Percentiles rank a stretch among this genome's conserved stretches.
Evolutionary conservation across 1,139 yeast species (phyloP).

Genomic region (Debaryomyces nepalensis): DNA sequence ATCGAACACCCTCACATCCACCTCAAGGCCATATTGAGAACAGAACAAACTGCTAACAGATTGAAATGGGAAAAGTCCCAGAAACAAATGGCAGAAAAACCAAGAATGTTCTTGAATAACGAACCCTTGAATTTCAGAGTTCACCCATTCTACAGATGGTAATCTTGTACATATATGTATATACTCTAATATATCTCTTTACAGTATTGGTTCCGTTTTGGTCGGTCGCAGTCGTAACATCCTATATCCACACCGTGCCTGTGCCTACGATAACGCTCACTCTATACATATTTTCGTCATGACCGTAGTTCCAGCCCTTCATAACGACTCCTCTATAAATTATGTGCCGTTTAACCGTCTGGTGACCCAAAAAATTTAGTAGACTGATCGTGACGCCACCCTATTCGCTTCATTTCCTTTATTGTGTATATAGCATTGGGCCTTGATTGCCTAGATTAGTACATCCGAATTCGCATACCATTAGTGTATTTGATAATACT

Average conservation of each 20-base stretch:
- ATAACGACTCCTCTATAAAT: constrained; percentile 1
- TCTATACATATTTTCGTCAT: background rate
- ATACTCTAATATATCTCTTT: constrained; percentile 4
- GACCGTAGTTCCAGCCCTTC: background rate
- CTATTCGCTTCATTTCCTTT: background rate
- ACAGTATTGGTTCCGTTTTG: no score
- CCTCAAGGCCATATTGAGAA: constrained; percentile 75
- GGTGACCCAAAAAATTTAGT: background rate
- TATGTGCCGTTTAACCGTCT: background rate
- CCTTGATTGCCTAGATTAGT: constrained; percentile 8
- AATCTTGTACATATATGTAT: constrained; percentile 20
- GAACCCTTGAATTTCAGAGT: constrained; percentile 53
- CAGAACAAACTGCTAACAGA: constrained; percentile 64
- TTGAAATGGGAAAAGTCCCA: constrained; percentile 60
- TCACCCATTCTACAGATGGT: constrained; percentile 51
- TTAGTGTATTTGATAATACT: constrained; percentile 10
- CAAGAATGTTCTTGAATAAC: constrained; percentile 49
- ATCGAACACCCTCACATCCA: constrained; percentile 79
- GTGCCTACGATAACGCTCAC: constrained; percentile 2
- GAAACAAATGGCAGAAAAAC: constrained; percentile 46
- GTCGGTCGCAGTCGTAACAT: background rate
- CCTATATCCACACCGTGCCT: constrained; percentile 3
- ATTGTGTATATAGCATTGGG: constrained; percentile 9
- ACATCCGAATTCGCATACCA: constrained; percentile 4
- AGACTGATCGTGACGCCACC: constrained; percentile 2